These are phyloP conservation scores for Symbiodinium natans DNA, from an alignment of 73 alveolate genomes.

Conservation along the genomic window DNA sequence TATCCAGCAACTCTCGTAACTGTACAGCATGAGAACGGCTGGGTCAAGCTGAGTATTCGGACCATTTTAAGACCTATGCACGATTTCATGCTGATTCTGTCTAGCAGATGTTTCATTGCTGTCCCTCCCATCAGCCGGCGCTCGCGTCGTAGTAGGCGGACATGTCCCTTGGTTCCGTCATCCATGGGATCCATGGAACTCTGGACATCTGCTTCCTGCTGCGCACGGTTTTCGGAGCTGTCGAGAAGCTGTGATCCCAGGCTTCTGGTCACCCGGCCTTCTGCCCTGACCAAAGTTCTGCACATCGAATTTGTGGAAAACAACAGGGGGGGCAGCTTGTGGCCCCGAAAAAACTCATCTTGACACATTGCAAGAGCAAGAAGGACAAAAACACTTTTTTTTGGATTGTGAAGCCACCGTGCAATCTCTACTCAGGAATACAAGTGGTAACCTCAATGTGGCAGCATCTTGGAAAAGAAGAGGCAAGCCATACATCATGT, in stretches of 20 bases:
- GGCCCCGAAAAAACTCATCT: too few relatives aligned
- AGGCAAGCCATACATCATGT: background rate
- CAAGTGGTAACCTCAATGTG: background rate
- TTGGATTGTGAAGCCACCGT: too few relatives aligned
- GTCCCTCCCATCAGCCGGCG: background rate
- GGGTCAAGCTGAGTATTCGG: background rate
- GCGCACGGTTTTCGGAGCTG: too few relatives aligned
- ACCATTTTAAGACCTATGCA: too few relatives aligned
- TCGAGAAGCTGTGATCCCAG: too few relatives aligned
- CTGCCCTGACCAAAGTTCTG: too few relatives aligned
- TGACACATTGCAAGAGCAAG: background rate
- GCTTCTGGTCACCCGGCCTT: too few relatives aligned
- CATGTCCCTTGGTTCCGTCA: background rate
- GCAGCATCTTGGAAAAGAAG: background rate
- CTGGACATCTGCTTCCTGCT: too few relatives aligned
- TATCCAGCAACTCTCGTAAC: background rate
- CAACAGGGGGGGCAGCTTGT: background rate
- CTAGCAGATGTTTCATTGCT: background rate
- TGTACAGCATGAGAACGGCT: background rate
- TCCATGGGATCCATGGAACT: background rate
- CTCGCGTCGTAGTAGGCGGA: conserved; percentile 2
- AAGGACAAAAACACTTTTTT: too few relatives aligned
- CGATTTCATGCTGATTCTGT: too few relatives aligned
- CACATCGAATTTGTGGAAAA: background rate
- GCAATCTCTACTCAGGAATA: background rate